phyloP scores from a whole-genome alignment of 805 yeast genomes.

The Hanseniaspora lindneri region DNA sequence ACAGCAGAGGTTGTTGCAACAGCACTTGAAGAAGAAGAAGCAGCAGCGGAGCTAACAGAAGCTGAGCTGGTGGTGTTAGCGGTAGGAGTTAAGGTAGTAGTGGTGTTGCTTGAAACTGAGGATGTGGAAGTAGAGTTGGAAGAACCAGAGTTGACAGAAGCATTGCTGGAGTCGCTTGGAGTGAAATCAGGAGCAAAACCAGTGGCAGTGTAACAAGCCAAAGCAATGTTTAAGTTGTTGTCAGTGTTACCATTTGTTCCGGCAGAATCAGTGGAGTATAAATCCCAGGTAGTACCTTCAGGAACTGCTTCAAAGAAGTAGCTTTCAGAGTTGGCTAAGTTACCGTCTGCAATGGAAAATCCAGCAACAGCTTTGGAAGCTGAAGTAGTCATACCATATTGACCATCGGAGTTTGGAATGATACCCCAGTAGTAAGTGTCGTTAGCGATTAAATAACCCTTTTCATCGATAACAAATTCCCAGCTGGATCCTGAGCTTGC shows the following conservation, averaged over 20 bases:
- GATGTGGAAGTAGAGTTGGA: background rate
- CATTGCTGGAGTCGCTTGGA: background rate
- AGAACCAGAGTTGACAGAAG: background rate
- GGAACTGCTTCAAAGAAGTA: conserved; percentile 34
- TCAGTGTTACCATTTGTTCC: conserved; percentile 16
- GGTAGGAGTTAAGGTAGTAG: no score
- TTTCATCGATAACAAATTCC: conserved; percentile 27
- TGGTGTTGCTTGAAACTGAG: background rate
- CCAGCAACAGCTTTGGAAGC: conserved; percentile 27
- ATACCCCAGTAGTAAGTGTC: conserved; percentile 21
- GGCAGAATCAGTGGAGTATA: conserved; percentile 10
- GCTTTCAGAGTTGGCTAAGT: conserved; percentile 29
- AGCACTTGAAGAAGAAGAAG: no score
- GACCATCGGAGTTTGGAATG: conserved; percentile 17
- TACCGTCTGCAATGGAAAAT: conserved; percentile 32
- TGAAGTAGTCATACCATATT: conserved; percentile 18
- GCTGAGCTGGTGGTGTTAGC: background rate
- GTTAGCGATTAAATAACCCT: conserved; percentile 27
- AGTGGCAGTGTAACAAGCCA: conserved; percentile 19
- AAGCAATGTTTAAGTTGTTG: conserved; percentile 17
- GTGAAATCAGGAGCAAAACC: conserved; percentile 14
- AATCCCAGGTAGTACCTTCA: conserved; percentile 20
- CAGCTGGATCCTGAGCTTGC: conserved; percentile 19
- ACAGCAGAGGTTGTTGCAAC: no score
- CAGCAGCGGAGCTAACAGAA: background rate